These are phyloP conservation scores for Rugonectria rugulosa DNA, from an alignment of 2,329 filamentous ascomycete species.

Conservation along the genomic window DNA sequence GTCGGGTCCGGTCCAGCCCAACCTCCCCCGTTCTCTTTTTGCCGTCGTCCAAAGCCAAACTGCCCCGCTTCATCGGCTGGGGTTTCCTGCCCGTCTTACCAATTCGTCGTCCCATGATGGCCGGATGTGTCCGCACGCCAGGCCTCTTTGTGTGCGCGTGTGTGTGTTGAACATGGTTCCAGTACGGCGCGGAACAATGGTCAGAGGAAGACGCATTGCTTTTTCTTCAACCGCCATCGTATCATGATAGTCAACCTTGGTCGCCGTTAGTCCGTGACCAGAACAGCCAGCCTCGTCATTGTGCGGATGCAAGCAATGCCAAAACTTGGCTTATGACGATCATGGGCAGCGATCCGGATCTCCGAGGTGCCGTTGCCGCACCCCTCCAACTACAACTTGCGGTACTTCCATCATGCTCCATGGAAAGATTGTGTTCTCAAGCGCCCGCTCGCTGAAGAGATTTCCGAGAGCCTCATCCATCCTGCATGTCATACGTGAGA, in stretches of 20 bases:
- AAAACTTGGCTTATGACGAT: slow-evolving; percentile 10
- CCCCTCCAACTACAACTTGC: slow-evolving; percentile 7
- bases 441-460: slow-evolving; percentile 1
- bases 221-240: slow-evolving; percentile 34
- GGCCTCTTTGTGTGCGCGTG: no score
- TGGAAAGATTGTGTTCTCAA: background rate
- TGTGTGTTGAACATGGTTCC: slow-evolving; percentile 14
- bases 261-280: slow-evolving; percentile 24
- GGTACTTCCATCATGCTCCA: slow-evolving; percentile 15
- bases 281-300: slow-evolving; percentile 19
- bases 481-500: slow-evolving; percentile 14
- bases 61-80: slow-evolving; percentile 14
- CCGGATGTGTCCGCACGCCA: slow-evolving; percentile 27
- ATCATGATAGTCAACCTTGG: slow-evolving; percentile 26
- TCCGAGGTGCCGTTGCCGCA: slow-evolving; percentile 17
- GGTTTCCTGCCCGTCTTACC: slow-evolving; percentile 14
- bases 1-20: slow-evolving; percentile 25
- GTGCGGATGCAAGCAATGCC: background rate
- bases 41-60: slow-evolving; percentile 4
- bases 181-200: slow-evolving; percentile 10
- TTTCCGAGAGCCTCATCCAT: slow-evolving; percentile 19
- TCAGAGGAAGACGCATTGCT: slow-evolving; percentile 4
- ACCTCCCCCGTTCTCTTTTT: slow-evolving; percentile 15
- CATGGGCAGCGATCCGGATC: slow-evolving; percentile 21
- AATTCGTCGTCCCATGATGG: slow-evolving; percentile 19